A percentile compares a stretch with the other conserved stretches of the same genome.
Evolutionary conservation across 305 asterid genomes (phyloP).

Genomic region (Solanum chacoense): DNA sequence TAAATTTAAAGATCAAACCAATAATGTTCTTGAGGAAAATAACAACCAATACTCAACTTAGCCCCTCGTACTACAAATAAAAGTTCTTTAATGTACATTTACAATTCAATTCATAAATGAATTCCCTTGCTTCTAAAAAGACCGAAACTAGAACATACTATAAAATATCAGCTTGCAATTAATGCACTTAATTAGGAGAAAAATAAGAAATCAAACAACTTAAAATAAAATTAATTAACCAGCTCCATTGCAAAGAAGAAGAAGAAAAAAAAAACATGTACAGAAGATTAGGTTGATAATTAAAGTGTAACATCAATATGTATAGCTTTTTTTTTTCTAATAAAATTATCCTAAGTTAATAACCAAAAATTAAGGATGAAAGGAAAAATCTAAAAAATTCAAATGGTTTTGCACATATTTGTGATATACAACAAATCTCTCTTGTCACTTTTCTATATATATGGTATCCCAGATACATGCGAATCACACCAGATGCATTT

Average conservation of each 20-base stretch:
- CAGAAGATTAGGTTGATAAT: not conserved
- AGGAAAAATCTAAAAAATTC: not conserved
- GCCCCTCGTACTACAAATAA: not conserved
- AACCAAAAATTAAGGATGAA: not conserved
- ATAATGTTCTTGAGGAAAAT: not conserved
- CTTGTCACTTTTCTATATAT: not conserved
- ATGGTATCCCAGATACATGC: not conserved
- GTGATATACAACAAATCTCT: not conserved
- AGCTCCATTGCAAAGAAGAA: not conserved
- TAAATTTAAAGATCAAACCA: not conserved
- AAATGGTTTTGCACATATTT: no score
- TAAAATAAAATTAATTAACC: not conserved
- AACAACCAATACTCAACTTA: not conserved
- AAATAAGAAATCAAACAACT: not conserved
- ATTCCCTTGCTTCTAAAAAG: not conserved
- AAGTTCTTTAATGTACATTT: not conserved
- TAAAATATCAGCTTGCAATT: no score
- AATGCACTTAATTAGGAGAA: no score
- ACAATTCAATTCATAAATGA: not conserved
- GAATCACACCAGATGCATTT: not conserved
- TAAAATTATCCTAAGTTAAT: not conserved
- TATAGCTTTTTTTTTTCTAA: not conserved
- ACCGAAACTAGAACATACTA: not conserved
- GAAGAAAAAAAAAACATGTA: not conserved
- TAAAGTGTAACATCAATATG: not conserved